A percentile compares a stretch with the other conserved stretches of the same genome.
These are phyloP conservation scores for Adiantum capillusveneris DNA, from an alignment of 75 land plant genomes.

Conservation along the genomic window DNA sequence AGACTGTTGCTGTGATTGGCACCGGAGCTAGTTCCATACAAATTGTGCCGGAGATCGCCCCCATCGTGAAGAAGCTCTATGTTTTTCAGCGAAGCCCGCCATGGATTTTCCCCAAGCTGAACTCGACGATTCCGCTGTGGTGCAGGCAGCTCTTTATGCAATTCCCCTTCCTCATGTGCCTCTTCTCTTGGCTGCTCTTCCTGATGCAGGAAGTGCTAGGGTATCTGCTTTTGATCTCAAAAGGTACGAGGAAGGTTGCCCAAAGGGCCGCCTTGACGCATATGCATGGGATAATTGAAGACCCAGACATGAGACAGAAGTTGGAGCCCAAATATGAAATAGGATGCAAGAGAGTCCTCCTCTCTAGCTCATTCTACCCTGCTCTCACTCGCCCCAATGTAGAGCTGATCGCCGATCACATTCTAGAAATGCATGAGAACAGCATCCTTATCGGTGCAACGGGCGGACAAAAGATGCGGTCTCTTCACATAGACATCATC, in stretches of 20 bases:
- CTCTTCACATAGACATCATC: background rate
- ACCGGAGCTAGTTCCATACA: background rate
- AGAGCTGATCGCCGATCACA: background rate
- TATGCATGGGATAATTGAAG: background rate
- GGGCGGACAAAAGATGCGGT: background rate
- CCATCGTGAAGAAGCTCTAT: background rate
- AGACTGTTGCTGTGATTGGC: background rate
- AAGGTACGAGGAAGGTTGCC: background rate
- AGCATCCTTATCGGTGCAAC: background rate
- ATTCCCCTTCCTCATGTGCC: background rate
- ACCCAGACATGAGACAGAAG: background rate
- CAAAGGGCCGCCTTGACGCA: background rate
- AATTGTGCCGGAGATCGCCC: background rate
- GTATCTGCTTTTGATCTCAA: too few species aligned
- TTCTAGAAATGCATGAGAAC: background rate
- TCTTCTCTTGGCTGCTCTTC: background rate
- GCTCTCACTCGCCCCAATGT: conserved; percentile 1
- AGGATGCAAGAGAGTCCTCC: background rate
- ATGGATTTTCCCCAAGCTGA: background rate
- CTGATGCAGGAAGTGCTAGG: too few species aligned
- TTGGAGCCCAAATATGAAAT: background rate
- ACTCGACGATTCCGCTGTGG: background rate
- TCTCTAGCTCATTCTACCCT: background rate
- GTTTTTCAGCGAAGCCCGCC: background rate
- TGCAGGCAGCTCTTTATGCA: background rate